These are phyloP conservation scores for Aspergillus carlsbadensis DNA, from an alignment of 495 filamentous ascomycete species.

Conservation along the genomic window DNA sequence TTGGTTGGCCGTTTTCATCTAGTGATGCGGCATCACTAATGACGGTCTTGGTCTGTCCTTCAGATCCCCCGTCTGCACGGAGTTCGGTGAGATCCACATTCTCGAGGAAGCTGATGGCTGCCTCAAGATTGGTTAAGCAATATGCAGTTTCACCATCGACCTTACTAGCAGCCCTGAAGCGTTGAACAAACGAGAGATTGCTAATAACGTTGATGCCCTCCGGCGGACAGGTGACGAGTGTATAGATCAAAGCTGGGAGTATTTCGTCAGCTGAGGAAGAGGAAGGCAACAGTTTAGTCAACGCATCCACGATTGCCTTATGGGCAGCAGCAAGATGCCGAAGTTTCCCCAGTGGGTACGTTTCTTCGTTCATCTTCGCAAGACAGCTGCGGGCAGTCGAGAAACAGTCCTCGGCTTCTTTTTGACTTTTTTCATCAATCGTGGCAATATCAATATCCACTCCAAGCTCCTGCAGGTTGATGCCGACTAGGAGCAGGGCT, in stretches of 20 bases:
- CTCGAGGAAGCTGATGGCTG: slow-evolving; percentile 92
- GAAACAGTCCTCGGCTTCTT: slow-evolving; percentile 70
- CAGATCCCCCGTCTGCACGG: slow-evolving; percentile 71
- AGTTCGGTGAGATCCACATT: slow-evolving; percentile 93
- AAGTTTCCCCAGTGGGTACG: slow-evolving; percentile 88
- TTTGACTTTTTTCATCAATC: slow-evolving; percentile 59
- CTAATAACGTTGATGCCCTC: slow-evolving; percentile 88
- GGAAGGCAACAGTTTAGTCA: slow-evolving; percentile 71
- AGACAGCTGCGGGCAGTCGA: slow-evolving; percentile 71
- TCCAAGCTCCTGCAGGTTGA: slow-evolving; percentile 82
- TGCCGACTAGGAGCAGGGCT: slow-evolving; percentile 84
- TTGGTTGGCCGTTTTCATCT: slow-evolving; percentile 33
- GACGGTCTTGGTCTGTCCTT: slow-evolving; percentile 59
- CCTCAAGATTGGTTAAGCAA: slow-evolving; percentile 94
- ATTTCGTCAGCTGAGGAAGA: slow-evolving; percentile 97
- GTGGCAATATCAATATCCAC: slow-evolving; percentile 62
- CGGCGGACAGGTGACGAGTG: slow-evolving; percentile 84
- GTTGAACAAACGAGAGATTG: slow-evolving; percentile 89
- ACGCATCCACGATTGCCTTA: slow-evolving; percentile 89
- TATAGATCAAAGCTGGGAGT: slow-evolving; percentile 93
- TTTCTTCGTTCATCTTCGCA: slow-evolving; percentile 79
- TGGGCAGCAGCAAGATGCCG: slow-evolving; percentile 84
- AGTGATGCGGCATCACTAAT: slow-evolving; percentile 54
- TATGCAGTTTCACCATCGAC: slow-evolving; percentile 93
- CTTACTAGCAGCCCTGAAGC: slow-evolving; percentile 83